phyloP scores from a whole-genome alignment of 768 basidiomycete genomes.

The Lactarius psammicola region DNA sequence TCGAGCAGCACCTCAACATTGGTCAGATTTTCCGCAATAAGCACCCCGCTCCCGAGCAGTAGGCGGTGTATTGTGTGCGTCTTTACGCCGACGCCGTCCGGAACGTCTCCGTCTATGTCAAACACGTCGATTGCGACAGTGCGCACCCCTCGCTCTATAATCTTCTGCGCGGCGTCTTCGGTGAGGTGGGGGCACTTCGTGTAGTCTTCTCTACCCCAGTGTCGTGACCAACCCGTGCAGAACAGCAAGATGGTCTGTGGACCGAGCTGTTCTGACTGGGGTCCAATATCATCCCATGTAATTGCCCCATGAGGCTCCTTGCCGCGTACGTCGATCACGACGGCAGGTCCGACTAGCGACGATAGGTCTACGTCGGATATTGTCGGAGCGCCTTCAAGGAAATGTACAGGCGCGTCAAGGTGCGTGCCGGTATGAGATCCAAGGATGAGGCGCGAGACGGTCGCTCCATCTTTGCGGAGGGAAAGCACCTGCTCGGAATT shows the following conservation, averaged over 20 bases:
- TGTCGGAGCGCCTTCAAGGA: constrained; percentile 53
- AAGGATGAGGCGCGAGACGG: constrained; percentile 51
- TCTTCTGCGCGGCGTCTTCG: constrained; percentile 47
- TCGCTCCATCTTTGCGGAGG: constrained; percentile 48
- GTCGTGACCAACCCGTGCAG: constrained; percentile 64
- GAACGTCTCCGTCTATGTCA: constrained; percentile 57
- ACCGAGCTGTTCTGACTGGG: constrained; percentile 40
- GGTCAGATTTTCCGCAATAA: constrained; percentile 71
- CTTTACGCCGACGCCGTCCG: constrained; percentile 35
- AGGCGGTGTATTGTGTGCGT: constrained; percentile 51
- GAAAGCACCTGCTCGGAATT: constrained; percentile 39
- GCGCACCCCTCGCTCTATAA: constrained; percentile 51
- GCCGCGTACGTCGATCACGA: constrained; percentile 53
- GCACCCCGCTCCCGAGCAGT: constrained; percentile 56
- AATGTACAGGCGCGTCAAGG: constrained; percentile 76
- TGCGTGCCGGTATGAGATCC: constrained; percentile 78
- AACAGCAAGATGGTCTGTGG: constrained; percentile 52
- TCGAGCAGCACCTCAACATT: constrained; percentile 47
- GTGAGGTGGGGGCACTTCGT: constrained; percentile 64
- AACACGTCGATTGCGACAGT: constrained; percentile 64
- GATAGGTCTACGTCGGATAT: constrained; percentile 58
- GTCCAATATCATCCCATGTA: constrained; percentile 49
- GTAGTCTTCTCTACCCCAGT: constrained; percentile 53
- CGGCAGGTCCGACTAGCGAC: constrained; percentile 52
- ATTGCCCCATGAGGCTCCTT: constrained; percentile 48